Evolutionary conservation across 345 rosid genomes (phyloP), one percentile per base, ranked within the genome.

Genomic region (Acer campestre): DNA sequence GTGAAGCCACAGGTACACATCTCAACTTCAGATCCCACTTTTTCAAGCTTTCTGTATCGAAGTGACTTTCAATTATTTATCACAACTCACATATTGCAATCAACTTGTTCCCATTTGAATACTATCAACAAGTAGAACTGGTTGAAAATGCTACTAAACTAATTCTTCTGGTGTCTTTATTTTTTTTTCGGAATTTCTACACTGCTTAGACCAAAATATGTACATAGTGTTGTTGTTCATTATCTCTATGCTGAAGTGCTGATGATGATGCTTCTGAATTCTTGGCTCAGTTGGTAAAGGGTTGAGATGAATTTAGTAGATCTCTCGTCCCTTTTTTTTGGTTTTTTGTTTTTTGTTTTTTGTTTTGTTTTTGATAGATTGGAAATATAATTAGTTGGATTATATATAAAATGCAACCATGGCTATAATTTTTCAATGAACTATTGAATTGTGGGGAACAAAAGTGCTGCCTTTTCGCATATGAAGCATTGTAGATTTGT

Each of bases 1-100:
- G 95, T 91, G 55, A 91, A 91, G 82, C 92, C 92, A 29, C 95
- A 89, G 92, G 95, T 91, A 84, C 17, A 14, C 64, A 61, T 70
- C 66, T 56, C 16, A 22, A 17, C 71, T 63, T 56, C 20, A 1
- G 29, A 38, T 62, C 25, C 38, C 8, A 61, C 46, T 59, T 62
- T n/a, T 62, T n/a, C 72, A 18, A 38, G 10, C 55, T 17, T 16
- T 18, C 51, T 62, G 20, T 25, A 35, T 48, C 20, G 6, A 14
- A 59, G 29, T 27, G 10, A 14, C 29, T 65, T 61, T 71, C 40
- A 73, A 6, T 44, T 55, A 59, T 35, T 3, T 61, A 27, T 76
- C 56, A 17, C 23, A 25, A 56, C 10, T 4, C 22, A 59, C 13
- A 59, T 59, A 0, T 56, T 17, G 10, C 23, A 56, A 56, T 56